Evolutionary conservation across 257 asterid genomes (phyloP).

Genomic region (Fraxinus pennsylvanica): DNA sequence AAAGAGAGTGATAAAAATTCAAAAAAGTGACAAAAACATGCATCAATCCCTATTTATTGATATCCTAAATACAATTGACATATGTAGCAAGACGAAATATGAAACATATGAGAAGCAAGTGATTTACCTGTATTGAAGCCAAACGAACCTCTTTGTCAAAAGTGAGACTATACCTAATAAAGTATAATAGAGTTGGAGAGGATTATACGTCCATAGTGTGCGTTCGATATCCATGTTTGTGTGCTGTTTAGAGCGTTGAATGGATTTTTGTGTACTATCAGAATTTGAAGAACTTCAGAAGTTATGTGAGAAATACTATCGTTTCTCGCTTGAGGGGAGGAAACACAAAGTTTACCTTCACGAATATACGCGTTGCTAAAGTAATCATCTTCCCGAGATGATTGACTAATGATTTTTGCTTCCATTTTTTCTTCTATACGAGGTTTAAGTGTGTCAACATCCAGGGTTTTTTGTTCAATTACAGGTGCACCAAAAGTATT

Average conservation of each 20-base stretch:
- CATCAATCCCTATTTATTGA: not conserved
- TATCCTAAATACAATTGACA: not conserved
- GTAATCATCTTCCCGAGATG: constrained; percentile 36
- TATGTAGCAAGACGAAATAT: too few relatives aligned
- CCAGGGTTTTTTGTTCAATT: constrained; percentile 26
- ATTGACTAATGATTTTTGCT: constrained; percentile 29
- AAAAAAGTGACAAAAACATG: not conserved
- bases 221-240: constrained; percentile 38
- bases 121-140: not conserved
- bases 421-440: constrained; percentile 29
- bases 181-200: constrained; percentile 4
- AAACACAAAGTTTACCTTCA: constrained; percentile 8
- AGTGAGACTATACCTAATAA: not conserved
- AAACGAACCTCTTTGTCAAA: not conserved
- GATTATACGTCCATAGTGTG: constrained; percentile 84
- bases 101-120: not conserved
- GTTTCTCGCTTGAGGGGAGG: constrained; percentile 38
- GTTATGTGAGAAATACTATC: constrained; percentile 29
- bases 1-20: too few relatives aligned
- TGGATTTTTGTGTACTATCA: constrained; percentile 24
- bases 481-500: constrained; percentile 35
- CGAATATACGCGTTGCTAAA: not conserved
- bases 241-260: constrained; percentile 30
- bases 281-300: constrained; percentile 35
- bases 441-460: constrained; percentile 23